A percentile compares a stretch with the other conserved stretches of the same genome.
These are phyloP conservation scores for Ophiostoma triangulosporum DNA, from an alignment of 2,329 filamentous ascomycete species.

Conservation along the genomic window DNA sequence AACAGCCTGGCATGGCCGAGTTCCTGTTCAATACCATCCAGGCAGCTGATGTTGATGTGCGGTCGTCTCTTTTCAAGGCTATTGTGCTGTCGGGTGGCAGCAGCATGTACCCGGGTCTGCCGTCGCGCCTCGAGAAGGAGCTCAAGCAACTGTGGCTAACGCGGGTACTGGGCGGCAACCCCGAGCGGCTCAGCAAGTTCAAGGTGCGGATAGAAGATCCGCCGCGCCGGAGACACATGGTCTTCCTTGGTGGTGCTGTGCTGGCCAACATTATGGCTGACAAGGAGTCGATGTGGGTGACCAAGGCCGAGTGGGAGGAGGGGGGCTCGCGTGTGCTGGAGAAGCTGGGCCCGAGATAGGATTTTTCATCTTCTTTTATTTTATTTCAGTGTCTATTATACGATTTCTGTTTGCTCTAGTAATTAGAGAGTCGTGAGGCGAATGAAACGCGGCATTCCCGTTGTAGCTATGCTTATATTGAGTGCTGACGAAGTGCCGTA, in stretches of 20 bases:
- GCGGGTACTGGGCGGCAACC: constrained; percentile 76
- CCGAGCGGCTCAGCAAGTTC: constrained; percentile 93
- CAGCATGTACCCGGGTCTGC: constrained; percentile 97
- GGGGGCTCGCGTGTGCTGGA: constrained; percentile 72
- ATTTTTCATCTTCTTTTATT: background rate
- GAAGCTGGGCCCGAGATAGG: constrained; percentile 69
- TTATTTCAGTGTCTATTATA: background rate
- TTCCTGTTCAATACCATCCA: constrained; percentile 99
- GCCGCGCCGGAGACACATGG: constrained; percentile 91
- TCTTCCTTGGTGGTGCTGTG: constrained; percentile 92
- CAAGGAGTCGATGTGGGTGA: constrained; percentile 98
- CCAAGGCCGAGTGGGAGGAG: constrained; percentile 93
- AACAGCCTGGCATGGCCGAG: constrained; percentile 92
- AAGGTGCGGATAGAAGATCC: constrained; percentile 99
- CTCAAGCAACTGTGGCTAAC: constrained; percentile 98
- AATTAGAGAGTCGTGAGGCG: background rate
- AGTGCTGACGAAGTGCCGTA: background rate
- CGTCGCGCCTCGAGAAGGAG: constrained; percentile 92
- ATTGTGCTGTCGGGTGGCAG: constrained; percentile 92
- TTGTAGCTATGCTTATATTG: background rate
- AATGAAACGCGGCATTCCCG: background rate
- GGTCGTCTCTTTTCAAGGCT: constrained; percentile 88
- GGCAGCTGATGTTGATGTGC: constrained; percentile 85
- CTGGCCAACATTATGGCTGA: constrained; percentile 98
- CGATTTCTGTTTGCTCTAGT: background rate